phyloP scores from a whole-genome alignment of 1,284 basidiomycete species.

The Amylostereum chailletii region DNA sequence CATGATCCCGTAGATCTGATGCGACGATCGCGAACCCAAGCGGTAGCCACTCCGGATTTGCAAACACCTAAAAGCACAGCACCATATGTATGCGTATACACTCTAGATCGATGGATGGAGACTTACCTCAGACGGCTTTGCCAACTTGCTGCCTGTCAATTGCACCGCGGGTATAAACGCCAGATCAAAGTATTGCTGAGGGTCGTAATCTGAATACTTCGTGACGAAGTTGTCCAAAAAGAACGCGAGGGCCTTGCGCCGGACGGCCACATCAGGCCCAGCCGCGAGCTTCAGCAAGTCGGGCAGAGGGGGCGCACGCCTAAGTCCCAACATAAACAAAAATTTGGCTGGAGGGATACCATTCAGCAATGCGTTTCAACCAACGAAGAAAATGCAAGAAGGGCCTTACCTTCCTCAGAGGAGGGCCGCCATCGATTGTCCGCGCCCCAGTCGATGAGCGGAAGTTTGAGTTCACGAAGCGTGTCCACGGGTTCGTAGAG shows the following conservation, averaged over 20 bases:
- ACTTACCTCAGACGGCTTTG: constrained; percentile 60
- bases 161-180: constrained; percentile 78
- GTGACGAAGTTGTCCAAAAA: constrained; percentile 62
- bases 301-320: constrained; percentile 63
- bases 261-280: constrained; percentile 34
- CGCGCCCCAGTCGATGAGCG: constrained; percentile 83
- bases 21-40: constrained; percentile 73
- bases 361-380: not conserved
- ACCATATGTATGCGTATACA: not conserved
- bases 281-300: constrained; percentile 64
- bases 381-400: not conserved
- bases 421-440: constrained; percentile 68
- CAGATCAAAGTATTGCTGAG: constrained; percentile 41
- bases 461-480: constrained; percentile 70
- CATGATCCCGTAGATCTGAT: constrained; percentile 49
- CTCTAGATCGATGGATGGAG: not conserved
- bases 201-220: constrained; percentile 61
- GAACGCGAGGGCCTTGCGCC: constrained; percentile 63
- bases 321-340: constrained; percentile 73
- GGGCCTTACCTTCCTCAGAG: constrained; percentile 72
- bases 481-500: constrained; percentile 81
- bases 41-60: constrained; percentile 57
- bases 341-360: constrained; percentile 59
- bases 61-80: constrained; percentile 51
- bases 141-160: constrained; percentile 41